Conservation (phyloP, 2,329 filamentous ascomycete species). For the Neopestalotiopsis rosae region DNA sequence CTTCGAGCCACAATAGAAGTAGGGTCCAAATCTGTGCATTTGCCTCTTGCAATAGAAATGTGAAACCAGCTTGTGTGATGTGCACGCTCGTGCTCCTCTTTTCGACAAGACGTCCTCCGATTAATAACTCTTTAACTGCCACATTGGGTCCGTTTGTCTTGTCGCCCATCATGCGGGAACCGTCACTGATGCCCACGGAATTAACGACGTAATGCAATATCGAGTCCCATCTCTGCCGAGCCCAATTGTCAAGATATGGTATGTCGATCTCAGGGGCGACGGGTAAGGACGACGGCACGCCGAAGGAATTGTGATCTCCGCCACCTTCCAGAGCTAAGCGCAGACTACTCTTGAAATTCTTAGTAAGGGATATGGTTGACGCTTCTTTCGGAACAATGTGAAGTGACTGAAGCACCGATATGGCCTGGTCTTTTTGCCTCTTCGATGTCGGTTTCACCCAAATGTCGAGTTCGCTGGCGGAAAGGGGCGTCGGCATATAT, state of each 20-base stretch:
- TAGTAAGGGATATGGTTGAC: conserved; percentile 76
- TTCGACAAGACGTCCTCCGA: conserved; percentile 82
- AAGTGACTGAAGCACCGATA: conserved; percentile 82
- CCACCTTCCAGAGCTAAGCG: conserved; percentile 87
- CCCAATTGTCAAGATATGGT: conserved; percentile 81
- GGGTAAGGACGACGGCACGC: conserved; percentile 75
- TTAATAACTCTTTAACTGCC: conserved; percentile 83
- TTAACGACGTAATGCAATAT: conserved; percentile 96
- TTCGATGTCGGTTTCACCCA: conserved; percentile 77
- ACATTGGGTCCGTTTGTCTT: conserved; percentile 64
- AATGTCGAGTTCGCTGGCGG: conserved; percentile 78
- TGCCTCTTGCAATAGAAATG: conserved; percentile 90
- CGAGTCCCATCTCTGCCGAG: conserved; percentile 90
- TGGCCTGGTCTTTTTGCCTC: conserved; percentile 80
- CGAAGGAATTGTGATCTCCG: conserved; percentile 86
- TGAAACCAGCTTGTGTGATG: conserved; percentile 94
- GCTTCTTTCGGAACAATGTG: conserved; percentile 78
- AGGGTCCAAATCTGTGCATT: conserved; percentile 98
- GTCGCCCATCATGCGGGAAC: conserved; percentile 39
- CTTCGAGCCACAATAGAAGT: conserved; percentile 89
- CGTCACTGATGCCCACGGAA: conserved; percentile 61
- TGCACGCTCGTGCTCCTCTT: conserved; percentile 56
- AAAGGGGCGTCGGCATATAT: conserved; percentile 83
- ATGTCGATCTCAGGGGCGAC: conserved; percentile 69
- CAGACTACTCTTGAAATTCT: conserved; percentile 83